These are phyloP conservation scores for Spongispora temasekensis DNA, from an alignment of 1,284 basidiomycete genomes.

Conservation along the genomic window DNA sequence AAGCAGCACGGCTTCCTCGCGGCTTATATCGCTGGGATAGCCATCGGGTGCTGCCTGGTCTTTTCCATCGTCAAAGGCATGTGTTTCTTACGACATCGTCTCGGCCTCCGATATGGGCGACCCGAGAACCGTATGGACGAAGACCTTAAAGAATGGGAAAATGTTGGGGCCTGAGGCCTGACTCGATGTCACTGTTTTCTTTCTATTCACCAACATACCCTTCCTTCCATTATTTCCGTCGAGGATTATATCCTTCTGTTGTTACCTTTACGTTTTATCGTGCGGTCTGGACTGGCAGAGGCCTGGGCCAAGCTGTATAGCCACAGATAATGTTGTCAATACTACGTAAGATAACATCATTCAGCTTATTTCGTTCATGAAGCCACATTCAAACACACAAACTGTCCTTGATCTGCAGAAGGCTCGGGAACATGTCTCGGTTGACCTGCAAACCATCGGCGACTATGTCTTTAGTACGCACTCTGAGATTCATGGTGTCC, in stretches of 20 bases:
- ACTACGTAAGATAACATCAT: too few species aligned
- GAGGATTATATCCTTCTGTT: not conserved
- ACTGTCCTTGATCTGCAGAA: conserved; percentile 51
- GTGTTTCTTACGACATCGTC: conserved; percentile 35
- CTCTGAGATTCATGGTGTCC: not conserved
- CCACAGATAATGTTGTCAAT: too few species aligned
- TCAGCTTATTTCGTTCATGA: too few species aligned
- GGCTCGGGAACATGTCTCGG: conserved; percentile 44
- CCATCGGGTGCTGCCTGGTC: conserved; percentile 45
- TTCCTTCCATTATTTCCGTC: not conserved
- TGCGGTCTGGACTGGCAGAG: too few species aligned
- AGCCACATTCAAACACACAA: conserved; percentile 42
- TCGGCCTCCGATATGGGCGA: conserved; percentile 14
- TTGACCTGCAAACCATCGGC: conserved; percentile 44
- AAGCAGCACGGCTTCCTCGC: conserved; percentile 39
- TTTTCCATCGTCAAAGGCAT: conserved; percentile 45
- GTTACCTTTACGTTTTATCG: too few species aligned
- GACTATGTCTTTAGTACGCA: conserved; percentile 53
- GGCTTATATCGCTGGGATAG: conserved; percentile 58
- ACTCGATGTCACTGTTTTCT: not conserved
- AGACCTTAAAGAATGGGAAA: conserved; percentile 30
- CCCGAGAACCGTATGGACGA: conserved; percentile 2
- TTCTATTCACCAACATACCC: not conserved
- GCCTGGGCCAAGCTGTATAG: too few species aligned
- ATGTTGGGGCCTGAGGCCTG: conserved; percentile 14